A percentile compares a stretch with the other conserved stretches of the same genome.
Conservation (phyloP, 163 green algal genomes). For the Chloromonas sp. region DNA sequence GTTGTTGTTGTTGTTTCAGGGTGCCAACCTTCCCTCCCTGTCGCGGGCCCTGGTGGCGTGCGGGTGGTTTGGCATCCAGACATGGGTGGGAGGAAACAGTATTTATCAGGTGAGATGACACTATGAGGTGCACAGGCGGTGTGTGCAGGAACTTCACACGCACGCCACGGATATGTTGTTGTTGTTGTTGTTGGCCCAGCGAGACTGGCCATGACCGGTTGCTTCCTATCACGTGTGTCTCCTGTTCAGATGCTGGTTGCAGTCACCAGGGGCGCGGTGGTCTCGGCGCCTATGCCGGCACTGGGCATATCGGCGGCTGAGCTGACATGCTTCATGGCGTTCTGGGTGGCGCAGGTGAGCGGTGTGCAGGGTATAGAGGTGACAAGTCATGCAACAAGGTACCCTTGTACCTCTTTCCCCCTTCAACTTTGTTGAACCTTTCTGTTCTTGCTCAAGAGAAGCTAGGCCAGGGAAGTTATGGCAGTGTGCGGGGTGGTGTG, state of each 20-base stretch:
- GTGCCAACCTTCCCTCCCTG: conserved; percentile 60
- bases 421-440: too few relatives aligned
- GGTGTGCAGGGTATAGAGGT: neutral
- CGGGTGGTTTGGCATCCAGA: conserved; percentile 79
- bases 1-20: conserved; percentile 17
- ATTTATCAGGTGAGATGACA: conserved; percentile 33
- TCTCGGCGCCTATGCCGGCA: conserved; percentile 17
- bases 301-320: conserved; percentile 51
- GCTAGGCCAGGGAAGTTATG: too few relatives aligned
- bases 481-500: too few relatives aligned
- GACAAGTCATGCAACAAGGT: too few relatives aligned
- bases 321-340: conserved; percentile 57
- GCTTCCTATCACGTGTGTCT: too few relatives aligned
- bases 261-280: conserved; percentile 16
- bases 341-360: conserved; percentile 52
- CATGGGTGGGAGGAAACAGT: conserved; percentile 48
- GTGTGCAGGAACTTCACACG: neutral
- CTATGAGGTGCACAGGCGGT: neutral
- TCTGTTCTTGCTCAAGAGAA: too few relatives aligned
- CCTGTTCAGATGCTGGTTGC: conserved; percentile 25
- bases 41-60: conserved; percentile 61
- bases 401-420: too few relatives aligned
- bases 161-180: neutral
- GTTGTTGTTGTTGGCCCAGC: too few relatives aligned
- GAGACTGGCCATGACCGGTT: too few relatives aligned